phyloP scores from a whole-genome alignment of 2,329 filamentous ascomycete species.

The Trichoderma cornu-damae region DNA sequence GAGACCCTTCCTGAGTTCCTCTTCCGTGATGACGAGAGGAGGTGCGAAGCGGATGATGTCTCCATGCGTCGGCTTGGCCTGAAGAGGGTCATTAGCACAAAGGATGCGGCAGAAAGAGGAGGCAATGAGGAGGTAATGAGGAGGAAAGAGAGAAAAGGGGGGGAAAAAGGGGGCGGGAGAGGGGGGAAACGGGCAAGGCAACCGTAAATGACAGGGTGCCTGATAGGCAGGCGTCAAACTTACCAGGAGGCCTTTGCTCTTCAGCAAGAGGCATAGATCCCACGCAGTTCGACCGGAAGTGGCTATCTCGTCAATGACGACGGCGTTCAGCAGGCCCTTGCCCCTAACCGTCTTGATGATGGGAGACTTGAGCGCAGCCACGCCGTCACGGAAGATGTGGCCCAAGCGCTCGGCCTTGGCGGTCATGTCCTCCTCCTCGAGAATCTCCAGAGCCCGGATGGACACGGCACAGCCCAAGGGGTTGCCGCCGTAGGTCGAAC shows the following conservation, averaged over 20 bases:
- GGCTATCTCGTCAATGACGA: constrained; percentile 88
- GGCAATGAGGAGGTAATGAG: too few species aligned
- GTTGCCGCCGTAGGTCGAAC: constrained; percentile 97
- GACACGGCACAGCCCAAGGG: constrained; percentile 92
- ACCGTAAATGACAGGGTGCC: neutral
- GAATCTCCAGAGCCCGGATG: constrained; percentile 88
- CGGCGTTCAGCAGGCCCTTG: constrained; percentile 91
- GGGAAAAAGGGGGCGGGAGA: too few species aligned
- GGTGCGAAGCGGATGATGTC: constrained; percentile 99
- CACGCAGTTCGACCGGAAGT: constrained; percentile 83
- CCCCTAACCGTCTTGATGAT: constrained; percentile 80
- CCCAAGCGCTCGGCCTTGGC: constrained; percentile 77
- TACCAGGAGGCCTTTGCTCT: constrained; percentile 90
- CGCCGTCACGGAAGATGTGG: constrained; percentile 72
- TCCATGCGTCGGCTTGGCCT: constrained; percentile 97
- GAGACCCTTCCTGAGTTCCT: constrained; percentile 73
- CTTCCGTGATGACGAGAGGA: constrained; percentile 87
- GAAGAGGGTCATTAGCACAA: constrained; percentile 16
- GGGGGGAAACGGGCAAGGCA: neutral
- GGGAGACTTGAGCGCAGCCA: constrained; percentile 69
- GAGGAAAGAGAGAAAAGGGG: neutral
- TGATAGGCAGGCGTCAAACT: constrained; percentile 32
- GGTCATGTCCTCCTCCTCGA: constrained; percentile 85
- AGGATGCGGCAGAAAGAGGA: neutral
- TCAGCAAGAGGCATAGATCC: constrained; percentile 94